Evolutionary conservation across 768 basidiomycete species (phyloP), one percentile per base, ranked within the genome.

Genomic region (Suillus occidentalis): DNA sequence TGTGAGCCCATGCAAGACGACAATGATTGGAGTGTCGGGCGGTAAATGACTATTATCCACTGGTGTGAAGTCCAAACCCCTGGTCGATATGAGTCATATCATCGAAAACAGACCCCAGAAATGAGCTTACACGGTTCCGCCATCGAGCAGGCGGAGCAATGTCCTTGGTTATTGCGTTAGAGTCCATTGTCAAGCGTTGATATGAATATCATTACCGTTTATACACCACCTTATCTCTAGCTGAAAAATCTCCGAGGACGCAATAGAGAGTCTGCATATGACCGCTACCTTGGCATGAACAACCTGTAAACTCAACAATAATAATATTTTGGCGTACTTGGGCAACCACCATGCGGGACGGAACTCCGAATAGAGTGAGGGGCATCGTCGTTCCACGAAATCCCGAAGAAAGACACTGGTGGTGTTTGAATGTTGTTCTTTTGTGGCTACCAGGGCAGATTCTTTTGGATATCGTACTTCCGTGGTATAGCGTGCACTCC

Each of bases 191-290:
- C 63, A 37, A 57, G 45, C 49, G 14, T 61, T 9, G 2, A 53
- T 37, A 28, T 52, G 8, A 22, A 34, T 60, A 57, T 42, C 45
- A 56, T 65, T 37, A 49, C 75, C 75, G 75, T 55, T 74, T 76
- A 67, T 76, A 76, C 60, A 64, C 59, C 39, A 76, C 69, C 47
- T 68, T 69, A 66, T 76, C 75, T 63, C 64, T 69, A 43, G 66
- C 72, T 16, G 75, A 76, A 59, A 76, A 76, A 31, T 76, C 71
- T 42, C 75, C 75, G 8, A 74, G 20, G 45, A 67, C 71, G 25
- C 69, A 78, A 47, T 76, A 76, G 40, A 76, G 62, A 50, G 75
- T 76, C 63, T 76, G 75, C 63, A 77, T 62, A 47, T 76, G 76
- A 31, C 75, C 75, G 63, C 75, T 76, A 55, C 22, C 31, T 45